Percentiles rank a stretch among this genome's conserved stretches.
These are phyloP conservation scores for Afroboletus lepidellus DNA, from an alignment of 1,284 basidiomycete genomes.

Conservation along the genomic window DNA sequence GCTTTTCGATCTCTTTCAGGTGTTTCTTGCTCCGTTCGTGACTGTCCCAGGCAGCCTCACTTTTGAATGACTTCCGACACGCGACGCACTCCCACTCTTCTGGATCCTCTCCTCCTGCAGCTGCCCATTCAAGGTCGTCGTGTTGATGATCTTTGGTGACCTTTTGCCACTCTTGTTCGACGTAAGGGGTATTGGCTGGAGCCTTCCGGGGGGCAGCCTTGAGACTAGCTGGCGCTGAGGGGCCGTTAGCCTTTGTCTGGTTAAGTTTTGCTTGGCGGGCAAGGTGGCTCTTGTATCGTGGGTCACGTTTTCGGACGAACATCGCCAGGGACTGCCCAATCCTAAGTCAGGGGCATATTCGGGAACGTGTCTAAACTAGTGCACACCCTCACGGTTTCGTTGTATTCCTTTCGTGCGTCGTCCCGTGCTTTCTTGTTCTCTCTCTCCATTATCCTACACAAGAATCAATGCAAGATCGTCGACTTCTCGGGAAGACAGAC, in stretches of 20 bases:
- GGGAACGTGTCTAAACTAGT: background rate
- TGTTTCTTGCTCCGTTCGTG: slow-evolving; percentile 98
- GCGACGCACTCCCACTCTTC: slow-evolving; percentile 96
- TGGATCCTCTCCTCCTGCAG: slow-evolving; percentile 64
- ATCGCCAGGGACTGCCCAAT: slow-evolving; percentile 67
- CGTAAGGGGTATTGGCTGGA: slow-evolving; percentile 40
- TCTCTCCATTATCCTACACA: slow-evolving; percentile 82
- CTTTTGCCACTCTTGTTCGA: slow-evolving; percentile 86
- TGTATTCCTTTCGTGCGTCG: slow-evolving; percentile 88
- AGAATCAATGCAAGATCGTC: slow-evolving; percentile 1
- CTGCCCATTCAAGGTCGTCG: slow-evolving; percentile 68
- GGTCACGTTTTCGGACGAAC: slow-evolving; percentile 93
- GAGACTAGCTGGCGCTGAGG: slow-evolving; percentile 26
- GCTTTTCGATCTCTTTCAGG: slow-evolving; percentile 77
- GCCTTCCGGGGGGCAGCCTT: slow-evolving; percentile 24
- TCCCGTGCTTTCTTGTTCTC: slow-evolving; percentile 94
- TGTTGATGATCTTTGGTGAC: slow-evolving; percentile 43
- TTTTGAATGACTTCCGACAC: slow-evolving; percentile 88
- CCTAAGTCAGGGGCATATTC: background rate
- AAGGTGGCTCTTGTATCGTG: slow-evolving; percentile 80
- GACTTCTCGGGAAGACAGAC: slow-evolving; percentile 34
- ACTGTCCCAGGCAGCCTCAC: slow-evolving; percentile 93
- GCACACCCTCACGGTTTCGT: slow-evolving; percentile 82
- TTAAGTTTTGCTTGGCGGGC: slow-evolving; percentile 45
- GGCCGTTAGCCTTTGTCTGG: slow-evolving; percentile 35